Evolutionary conservation across 176 grass and related monocot species (phyloP).

Genomic region (Chrysopogon serrulatus): DNA sequence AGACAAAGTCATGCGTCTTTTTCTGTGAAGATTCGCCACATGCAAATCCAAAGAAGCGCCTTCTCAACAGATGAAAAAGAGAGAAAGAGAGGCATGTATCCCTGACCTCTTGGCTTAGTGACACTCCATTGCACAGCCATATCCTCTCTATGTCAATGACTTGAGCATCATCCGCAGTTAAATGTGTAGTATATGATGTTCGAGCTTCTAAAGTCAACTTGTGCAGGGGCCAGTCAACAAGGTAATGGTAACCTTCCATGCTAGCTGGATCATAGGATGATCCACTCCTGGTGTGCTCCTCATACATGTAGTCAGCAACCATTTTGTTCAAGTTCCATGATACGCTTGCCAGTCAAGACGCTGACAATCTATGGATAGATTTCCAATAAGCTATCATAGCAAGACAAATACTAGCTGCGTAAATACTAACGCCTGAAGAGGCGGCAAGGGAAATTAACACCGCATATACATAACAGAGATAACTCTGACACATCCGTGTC

Average conservation of each 20-base stretch:
- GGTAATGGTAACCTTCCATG: slow-evolving; percentile 23
- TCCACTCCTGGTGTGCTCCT: background rate
- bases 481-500: background rate
- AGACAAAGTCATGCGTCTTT: slow-evolving; percentile 11
- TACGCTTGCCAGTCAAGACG: background rate
- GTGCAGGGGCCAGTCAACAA: slow-evolving; percentile 8
- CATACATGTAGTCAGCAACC: slow-evolving; percentile 21
- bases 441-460: background rate
- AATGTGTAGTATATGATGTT: background rate
- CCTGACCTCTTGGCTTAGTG: background rate
- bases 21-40: background rate
- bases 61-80: slow-evolving; percentile 12
- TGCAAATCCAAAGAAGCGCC: slow-evolving; percentile 11
- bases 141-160: background rate
- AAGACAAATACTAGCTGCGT: too few species aligned
- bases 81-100: slow-evolving; percentile 27
- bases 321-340: slow-evolving; percentile 26
- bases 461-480: background rate
- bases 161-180: background rate
- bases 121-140: background rate
- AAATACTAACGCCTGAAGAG: too few species aligned
- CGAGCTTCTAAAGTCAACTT: background rate
- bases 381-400: too few species aligned
- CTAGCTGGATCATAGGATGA: background rate
- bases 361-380: background rate